phyloP scores from a whole-genome alignment of 2,329 filamentous ascomycete genomes.

The Apiospora hydei region DNA sequence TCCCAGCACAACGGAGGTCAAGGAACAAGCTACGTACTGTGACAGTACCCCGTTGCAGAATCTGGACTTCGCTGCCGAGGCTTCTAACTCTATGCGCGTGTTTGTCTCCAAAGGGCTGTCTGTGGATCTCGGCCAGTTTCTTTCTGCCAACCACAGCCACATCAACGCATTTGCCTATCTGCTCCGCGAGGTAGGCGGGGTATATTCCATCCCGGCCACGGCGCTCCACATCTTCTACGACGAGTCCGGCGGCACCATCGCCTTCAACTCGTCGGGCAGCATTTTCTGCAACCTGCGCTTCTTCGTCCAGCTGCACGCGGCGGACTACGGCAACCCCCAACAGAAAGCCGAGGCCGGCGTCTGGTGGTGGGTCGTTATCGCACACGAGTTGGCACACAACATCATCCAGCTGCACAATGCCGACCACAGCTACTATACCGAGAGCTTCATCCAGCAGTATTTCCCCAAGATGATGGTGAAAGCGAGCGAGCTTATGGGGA shows the following conservation, averaged over 20 bases:
- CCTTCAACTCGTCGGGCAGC: constrained; percentile 87
- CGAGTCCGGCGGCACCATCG: constrained; percentile 79
- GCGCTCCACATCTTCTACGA: constrained; percentile 91
- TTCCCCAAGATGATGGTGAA: constrained; percentile 73
- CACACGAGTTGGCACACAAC: constrained; percentile 96
- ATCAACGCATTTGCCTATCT: constrained; percentile 75
- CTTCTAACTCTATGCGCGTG: constrained; percentile 75
- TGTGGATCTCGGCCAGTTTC: constrained; percentile 60
- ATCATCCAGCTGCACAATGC: constrained; percentile 79
- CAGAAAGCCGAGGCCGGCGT: constrained; percentile 73
- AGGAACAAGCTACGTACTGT: constrained; percentile 86
- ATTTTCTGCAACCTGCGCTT: constrained; percentile 95
- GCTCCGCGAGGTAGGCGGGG: constrained; percentile 71
- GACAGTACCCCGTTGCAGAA: constrained; percentile 79
- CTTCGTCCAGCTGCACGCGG: constrained; percentile 79
- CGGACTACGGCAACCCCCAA: constrained; percentile 50
- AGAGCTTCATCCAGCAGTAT: constrained; percentile 81
- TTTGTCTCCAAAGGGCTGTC: constrained; percentile 69
- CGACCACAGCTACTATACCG: constrained; percentile 84
- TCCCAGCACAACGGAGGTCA: constrained; percentile 75
- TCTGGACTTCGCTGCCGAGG: constrained; percentile 73
- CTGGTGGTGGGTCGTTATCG: constrained; percentile 96
- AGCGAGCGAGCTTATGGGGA: constrained; percentile 41
- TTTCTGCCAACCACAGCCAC: constrained; percentile 64
- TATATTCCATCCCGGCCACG: constrained; percentile 74